A percentile compares a stretch with the other conserved stretches of the same genome.
Evolutionary conservation across 768 basidiomycete species (phyloP).

Genomic region (Tulasnella sp.): DNA sequence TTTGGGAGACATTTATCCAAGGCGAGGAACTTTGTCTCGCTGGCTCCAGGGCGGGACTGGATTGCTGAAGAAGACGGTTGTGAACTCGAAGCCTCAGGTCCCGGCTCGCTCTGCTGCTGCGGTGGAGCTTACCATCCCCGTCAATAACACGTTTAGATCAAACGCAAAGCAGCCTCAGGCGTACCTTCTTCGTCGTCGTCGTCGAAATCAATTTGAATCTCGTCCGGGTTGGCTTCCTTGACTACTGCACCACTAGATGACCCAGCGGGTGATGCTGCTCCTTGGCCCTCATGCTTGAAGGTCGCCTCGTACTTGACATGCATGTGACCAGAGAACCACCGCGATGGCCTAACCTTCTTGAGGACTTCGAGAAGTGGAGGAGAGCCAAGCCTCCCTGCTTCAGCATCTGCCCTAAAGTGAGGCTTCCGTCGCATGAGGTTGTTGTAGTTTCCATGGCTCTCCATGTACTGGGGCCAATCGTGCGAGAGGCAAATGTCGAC

Average conservation of each 20-base stretch:
- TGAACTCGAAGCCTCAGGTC: conserved; percentile 41
- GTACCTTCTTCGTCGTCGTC: conserved; percentile 38
- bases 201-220: conserved; percentile 43
- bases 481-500: conserved; percentile 88
- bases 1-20: conserved; percentile 81
- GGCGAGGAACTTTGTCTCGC: background rate
- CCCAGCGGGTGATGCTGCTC: background rate
- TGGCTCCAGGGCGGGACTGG: conserved; percentile 77
- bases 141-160: background rate
- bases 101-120: conserved; percentile 1
- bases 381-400: conserved; percentile 73
- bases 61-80: conserved; percentile 34
- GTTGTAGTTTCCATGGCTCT: conserved; percentile 71
- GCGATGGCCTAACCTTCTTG: conserved; percentile 66
- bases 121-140: background rate
- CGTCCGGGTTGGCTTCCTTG: conserved; percentile 40
- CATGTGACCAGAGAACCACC: conserved; percentile 95
- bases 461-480: conserved; percentile 92
- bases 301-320: conserved; percentile 84
- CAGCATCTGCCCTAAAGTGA: conserved; percentile 73
- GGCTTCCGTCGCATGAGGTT: conserved; percentile 73
- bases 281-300: conserved; percentile 39
- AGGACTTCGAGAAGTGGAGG: conserved; percentile 83
- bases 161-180: conserved; percentile 4
- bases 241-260: background rate